phyloP scores from a whole-genome alignment of 2,329 filamentous ascomycete species.

The Oidium heveae region DNA sequence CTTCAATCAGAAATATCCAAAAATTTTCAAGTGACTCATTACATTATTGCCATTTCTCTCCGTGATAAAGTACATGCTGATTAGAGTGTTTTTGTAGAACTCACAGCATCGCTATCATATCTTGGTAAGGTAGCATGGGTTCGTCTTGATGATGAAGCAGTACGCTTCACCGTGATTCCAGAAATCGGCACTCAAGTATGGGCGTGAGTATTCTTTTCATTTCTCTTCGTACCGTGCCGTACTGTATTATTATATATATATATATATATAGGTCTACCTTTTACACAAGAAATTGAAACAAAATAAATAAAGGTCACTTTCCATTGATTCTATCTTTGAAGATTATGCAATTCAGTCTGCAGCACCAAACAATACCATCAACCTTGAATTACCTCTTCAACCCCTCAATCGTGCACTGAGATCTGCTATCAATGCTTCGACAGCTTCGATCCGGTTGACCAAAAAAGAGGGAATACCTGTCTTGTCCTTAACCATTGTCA shows the following conservation, averaged over 20 bases:
- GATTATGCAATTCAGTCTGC: constrained; percentile 68
- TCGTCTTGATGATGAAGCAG: constrained; percentile 61
- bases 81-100: constrained; percentile 17
- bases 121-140: constrained; percentile 20
- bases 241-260: no score
- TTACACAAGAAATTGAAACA: neutral
- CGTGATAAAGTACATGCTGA: neutral
- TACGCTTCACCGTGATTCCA: constrained; percentile 87
- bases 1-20: constrained; percentile 37
- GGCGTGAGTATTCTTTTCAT: constrained; percentile 34
- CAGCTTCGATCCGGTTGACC: constrained; percentile 67
- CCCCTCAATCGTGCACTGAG: constrained; percentile 77
- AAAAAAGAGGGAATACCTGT: constrained; percentile 78
- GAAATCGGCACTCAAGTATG: constrained; percentile 91
- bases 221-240: constrained; percentile 1
- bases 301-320: constrained; percentile 23
- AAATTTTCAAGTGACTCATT: constrained; percentile 31
- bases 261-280: neutral
- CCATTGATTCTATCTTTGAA: constrained; percentile 68
- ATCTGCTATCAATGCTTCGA: constrained; percentile 58
- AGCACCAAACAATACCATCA: constrained; percentile 65
- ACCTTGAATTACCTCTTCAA: constrained; percentile 79
- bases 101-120: constrained; percentile 36
- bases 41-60: constrained; percentile 5
- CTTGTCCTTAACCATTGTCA: constrained; percentile 72